These are phyloP conservation scores for Leavenworthia alabamica DNA, from an alignment of 345 rosid genomes.

Conservation along the genomic window DNA sequence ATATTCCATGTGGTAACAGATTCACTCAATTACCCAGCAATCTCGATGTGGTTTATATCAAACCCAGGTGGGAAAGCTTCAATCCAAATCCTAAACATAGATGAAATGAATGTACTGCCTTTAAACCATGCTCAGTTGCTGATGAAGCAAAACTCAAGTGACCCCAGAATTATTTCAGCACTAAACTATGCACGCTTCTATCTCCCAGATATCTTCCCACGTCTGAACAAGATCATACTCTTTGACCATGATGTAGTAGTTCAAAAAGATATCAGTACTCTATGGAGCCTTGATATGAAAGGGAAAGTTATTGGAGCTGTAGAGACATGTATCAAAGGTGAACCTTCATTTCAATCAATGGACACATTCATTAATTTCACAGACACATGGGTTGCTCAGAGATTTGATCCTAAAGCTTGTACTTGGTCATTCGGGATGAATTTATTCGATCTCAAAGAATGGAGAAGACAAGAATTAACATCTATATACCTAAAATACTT, in stretches of 20 bases:
- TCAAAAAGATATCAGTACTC: slow-evolving; percentile 55
- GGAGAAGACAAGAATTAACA: slow-evolving; percentile 68
- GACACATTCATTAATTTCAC: slow-evolving; percentile 58
- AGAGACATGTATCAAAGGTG: slow-evolving; percentile 66
- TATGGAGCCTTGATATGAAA: slow-evolving; percentile 70
- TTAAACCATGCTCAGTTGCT: slow-evolving; percentile 39
- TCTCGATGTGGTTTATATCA: slow-evolving; percentile 83
- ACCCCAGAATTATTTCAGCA: slow-evolving; percentile 55
- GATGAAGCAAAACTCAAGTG: slow-evolving; percentile 49
- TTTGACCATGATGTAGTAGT: slow-evolving; percentile 93
- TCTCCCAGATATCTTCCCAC: slow-evolving; percentile 70
- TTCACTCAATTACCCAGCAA: slow-evolving; percentile 74
- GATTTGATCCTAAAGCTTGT: slow-evolving; percentile 62
- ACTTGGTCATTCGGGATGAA: slow-evolving; percentile 97
- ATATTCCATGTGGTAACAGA: slow-evolving; percentile 86
- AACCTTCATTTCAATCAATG: slow-evolving; percentile 48
- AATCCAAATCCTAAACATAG: slow-evolving; percentile 57
- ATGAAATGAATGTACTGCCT: slow-evolving; percentile 54
- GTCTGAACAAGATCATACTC: slow-evolving; percentile 60
- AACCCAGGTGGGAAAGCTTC: slow-evolving; percentile 60
- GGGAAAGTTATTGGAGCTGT: slow-evolving; percentile 90
- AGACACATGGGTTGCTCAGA: slow-evolving; percentile 51
- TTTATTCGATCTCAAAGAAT: slow-evolving; percentile 66
- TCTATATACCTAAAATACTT: slow-evolving; percentile 46
- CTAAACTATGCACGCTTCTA: slow-evolving; percentile 83